Percentiles rank a stretch among this genome's conserved stretches.
Conservation (phyloP, 495 filamentous ascomycete species). For the Penicillium ochrochloron region DNA sequence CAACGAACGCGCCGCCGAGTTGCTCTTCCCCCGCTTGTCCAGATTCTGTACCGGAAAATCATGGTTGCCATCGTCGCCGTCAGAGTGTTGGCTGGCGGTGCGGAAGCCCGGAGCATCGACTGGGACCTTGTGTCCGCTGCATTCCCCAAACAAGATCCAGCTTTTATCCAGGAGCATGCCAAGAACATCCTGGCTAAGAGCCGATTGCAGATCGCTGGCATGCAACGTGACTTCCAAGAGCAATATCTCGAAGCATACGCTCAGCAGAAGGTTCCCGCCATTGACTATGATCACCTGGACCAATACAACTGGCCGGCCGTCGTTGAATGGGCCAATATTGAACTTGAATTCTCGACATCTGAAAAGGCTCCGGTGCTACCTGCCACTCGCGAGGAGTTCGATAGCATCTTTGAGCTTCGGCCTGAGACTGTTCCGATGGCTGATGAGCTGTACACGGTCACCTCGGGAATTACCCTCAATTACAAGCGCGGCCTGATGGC, state of each 20-base stretch:
- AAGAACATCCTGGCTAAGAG: constrained; percentile 59
- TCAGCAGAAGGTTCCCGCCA: constrained; percentile 63
- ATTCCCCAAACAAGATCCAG: constrained; percentile 64
- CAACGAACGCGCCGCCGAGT: constrained; percentile 34
- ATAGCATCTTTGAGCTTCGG: constrained; percentile 53
- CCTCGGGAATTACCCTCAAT: constrained; percentile 34
- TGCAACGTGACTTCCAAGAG: constrained; percentile 78
- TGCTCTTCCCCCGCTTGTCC: constrained; percentile 29
- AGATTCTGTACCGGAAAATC: constrained; percentile 42
- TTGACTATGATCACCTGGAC: constrained; percentile 73
- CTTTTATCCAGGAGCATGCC: constrained; percentile 65
- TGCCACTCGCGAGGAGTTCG: constrained; percentile 54
- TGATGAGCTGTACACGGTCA: constrained; percentile 49
- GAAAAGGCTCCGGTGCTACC: constrained; percentile 55
- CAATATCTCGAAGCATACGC: constrained; percentile 78
- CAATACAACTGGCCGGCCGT: constrained; percentile 78
- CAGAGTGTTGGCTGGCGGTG: constrained; percentile 73
- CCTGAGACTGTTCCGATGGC: constrained; percentile 40
- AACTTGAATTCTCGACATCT: constrained; percentile 48
- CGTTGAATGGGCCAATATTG: constrained; percentile 70
- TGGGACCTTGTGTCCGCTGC: constrained; percentile 72
- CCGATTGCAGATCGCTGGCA: constrained; percentile 63
- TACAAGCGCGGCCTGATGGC: constrained; percentile 43
- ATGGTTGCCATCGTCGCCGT: constrained; percentile 75
- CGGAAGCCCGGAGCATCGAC: constrained; percentile 65